Evolutionary conservation across 2,329 filamentous ascomycete species (phyloP).

Genomic region (Ceratocystis diversiconidia): DNA sequence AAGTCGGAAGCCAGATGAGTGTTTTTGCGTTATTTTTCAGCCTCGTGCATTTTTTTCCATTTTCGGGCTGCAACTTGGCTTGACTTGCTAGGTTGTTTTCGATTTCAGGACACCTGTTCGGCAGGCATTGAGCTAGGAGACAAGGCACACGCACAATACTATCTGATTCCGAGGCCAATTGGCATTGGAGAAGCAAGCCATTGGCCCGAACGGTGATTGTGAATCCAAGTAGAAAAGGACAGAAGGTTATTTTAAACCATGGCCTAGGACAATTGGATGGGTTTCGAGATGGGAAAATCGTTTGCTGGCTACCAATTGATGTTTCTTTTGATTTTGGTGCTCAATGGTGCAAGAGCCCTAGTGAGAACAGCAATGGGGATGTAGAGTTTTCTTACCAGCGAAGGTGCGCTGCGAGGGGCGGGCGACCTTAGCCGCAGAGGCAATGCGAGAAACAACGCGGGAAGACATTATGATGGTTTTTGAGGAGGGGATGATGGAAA

Average conservation of each 20-base stretch:
- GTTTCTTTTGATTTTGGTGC: slow-evolving; percentile 9
- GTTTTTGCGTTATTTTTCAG: slow-evolving; percentile 12
- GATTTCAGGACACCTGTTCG: slow-evolving; percentile 16
- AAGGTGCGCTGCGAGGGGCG: slow-evolving; percentile 19
- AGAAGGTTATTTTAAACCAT: not conserved
- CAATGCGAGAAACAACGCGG: slow-evolving; percentile 19
- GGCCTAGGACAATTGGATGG: slow-evolving; percentile 13
- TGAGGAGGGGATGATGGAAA: slow-evolving; percentile 17
- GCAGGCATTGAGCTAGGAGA: not conserved
- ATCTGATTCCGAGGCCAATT: slow-evolving; percentile 8
- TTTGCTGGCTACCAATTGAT: slow-evolving; percentile 13
- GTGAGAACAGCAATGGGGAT: slow-evolving; percentile 16
- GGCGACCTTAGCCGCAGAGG: slow-evolving; percentile 19
- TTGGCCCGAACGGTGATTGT: slow-evolving; percentile 1
- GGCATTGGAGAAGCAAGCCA: slow-evolving; percentile 4
- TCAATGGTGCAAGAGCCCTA: slow-evolving; percentile 11
- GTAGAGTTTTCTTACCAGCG: slow-evolving; percentile 18
- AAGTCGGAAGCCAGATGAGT: not conserved
- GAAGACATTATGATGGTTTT: slow-evolving; percentile 19
- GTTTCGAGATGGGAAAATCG: not conserved
- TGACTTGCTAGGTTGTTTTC: slow-evolving; percentile 4
- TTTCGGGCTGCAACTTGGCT: not conserved
- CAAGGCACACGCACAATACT: not conserved
- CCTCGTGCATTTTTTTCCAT: not conserved
- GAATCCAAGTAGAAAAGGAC: not conserved